These are phyloP conservation scores for Jimgerdemannia flammicorona DNA, from an alignment of 192 early-diverging fungal genomes.

Conservation along the genomic window DNA sequence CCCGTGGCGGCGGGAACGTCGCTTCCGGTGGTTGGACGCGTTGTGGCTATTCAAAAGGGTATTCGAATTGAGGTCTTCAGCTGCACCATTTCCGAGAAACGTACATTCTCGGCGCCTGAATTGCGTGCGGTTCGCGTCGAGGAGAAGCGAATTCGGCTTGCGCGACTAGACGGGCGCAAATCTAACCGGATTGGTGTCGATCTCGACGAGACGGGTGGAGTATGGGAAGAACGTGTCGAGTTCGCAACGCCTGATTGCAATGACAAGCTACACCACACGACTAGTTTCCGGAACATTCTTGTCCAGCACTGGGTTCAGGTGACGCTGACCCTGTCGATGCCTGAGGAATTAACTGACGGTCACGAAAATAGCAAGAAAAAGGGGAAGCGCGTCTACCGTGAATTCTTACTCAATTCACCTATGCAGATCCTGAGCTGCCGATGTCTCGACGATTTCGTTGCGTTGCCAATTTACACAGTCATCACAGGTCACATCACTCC, in stretches of 20 bases:
- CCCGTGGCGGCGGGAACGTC: neutral
- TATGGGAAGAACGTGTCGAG: neutral
- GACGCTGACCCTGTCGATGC: neutral
- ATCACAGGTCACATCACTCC: neutral
- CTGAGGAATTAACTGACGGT: neutral
- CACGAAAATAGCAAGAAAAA: neutral
- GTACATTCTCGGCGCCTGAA: neutral
- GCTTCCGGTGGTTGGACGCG: neutral
- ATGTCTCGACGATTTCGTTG: neutral
- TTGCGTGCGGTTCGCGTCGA: neutral
- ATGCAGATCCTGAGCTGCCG: neutral
- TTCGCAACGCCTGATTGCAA: neutral
- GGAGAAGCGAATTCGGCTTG: neutral
- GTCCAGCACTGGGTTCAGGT: neutral
- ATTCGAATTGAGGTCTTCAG: neutral
- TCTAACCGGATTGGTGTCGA: conserved; percentile 1
- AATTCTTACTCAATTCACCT: neutral
- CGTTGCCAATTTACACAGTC: neutral
- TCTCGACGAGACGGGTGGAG: neutral
- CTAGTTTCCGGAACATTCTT: neutral
- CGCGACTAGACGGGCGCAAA: neutral
- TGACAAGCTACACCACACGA: neutral
- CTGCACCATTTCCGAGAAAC: neutral
- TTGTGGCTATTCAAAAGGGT: neutral
- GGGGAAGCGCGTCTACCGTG: neutral